phyloP scores from a whole-genome alignment of 129 eudicot genomes.

The Deinandra increscens region DNA sequence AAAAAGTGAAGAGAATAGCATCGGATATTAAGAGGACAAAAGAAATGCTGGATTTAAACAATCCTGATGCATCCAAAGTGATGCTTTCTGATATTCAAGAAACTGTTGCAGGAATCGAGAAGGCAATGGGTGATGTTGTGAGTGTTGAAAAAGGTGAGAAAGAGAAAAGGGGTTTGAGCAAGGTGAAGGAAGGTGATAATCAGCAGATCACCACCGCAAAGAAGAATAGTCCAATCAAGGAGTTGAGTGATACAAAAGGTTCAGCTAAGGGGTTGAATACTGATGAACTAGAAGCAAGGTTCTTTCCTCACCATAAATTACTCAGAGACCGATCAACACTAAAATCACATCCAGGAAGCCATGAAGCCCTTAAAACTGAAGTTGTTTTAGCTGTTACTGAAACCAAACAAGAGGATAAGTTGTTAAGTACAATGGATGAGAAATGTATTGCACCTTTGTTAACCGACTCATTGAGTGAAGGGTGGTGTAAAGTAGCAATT shows the following conservation, averaged over 20 bases:
- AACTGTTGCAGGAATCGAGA: conserved; percentile 90
- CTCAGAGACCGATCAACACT: conserved; percentile 56
- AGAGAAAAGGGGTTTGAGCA: conserved; percentile 20
- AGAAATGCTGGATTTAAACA: conserved; percentile 86
- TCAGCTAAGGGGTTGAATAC: conserved; percentile 56
- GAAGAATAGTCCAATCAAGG: conserved; percentile 24
- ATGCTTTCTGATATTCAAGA: conserved; percentile 84
- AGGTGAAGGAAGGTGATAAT: conserved; percentile 16
- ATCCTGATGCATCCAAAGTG: conserved; percentile 78
- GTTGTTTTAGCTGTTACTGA: conserved; percentile 18
- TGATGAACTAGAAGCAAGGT: conserved; percentile 77
- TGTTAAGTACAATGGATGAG: background rate
- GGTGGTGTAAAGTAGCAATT: conserved; percentile 29
- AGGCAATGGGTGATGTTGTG: conserved; percentile 75
- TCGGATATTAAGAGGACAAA: conserved; percentile 88
- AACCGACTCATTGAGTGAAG: conserved; percentile 47
- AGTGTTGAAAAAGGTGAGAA: conserved; percentile 35
- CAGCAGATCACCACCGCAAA: conserved; percentile 1
- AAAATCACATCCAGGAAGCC: conserved; percentile 37
- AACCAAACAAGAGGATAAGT: conserved; percentile 31
- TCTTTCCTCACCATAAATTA: conserved; percentile 84
- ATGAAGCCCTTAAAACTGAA: conserved; percentile 7
- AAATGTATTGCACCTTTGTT: conserved; percentile 40
- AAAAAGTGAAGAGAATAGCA: conserved; percentile 84
- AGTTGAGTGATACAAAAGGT: conserved; percentile 24